These are phyloP conservation scores for Amaranthus palmeri DNA, from an alignment of 148 eudicot genomes.

Conservation along the genomic window DNA sequence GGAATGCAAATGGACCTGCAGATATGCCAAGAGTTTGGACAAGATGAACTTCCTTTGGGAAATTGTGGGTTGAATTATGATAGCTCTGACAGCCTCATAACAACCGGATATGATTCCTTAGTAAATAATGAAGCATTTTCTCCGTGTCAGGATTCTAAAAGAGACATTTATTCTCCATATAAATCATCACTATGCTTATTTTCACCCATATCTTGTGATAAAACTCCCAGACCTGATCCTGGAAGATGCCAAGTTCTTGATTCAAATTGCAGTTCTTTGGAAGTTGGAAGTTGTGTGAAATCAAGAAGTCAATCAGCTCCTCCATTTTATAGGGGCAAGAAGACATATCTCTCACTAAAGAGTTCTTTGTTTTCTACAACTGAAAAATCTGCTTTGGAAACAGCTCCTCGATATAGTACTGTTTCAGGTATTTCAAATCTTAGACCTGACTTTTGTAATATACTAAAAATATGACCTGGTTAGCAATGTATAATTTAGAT, in stretches of 20 bases:
- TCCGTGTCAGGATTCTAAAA: constrained; percentile 26
- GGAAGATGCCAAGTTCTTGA: constrained; percentile 20
- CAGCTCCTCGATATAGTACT: constrained; percentile 18
- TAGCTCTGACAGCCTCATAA: constrained; percentile 25
- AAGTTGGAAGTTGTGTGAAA: constrained; percentile 30
- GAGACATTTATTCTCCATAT: constrained; percentile 8
- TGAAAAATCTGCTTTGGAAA: constrained; percentile 19
- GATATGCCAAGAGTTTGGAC: constrained; percentile 17
- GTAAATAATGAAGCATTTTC: constrained; percentile 28
- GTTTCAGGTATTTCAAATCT: constrained; percentile 25
- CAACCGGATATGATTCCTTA: constrained; percentile 26
- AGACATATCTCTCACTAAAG: constrained; percentile 37
- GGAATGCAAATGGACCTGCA: constrained; percentile 21
- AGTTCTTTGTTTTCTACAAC: constrained; percentile 24
- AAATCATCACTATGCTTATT: constrained; percentile 18
- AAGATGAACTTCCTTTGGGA: constrained; percentile 7
- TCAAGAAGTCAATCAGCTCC: constrained; percentile 81
- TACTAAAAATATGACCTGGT: not conserved
- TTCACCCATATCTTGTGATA: constrained; percentile 17
- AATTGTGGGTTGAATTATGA: constrained; percentile 18
- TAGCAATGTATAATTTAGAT: constrained; percentile 1
- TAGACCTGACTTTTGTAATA: constrained; percentile 4
- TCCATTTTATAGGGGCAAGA: constrained; percentile 59
- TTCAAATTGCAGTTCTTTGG: constrained; percentile 15
- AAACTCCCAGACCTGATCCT: constrained; percentile 18